Base-by-base conservation (phyloP, 129 eudicot species). In the Helianthus tuberosus region DNA sequence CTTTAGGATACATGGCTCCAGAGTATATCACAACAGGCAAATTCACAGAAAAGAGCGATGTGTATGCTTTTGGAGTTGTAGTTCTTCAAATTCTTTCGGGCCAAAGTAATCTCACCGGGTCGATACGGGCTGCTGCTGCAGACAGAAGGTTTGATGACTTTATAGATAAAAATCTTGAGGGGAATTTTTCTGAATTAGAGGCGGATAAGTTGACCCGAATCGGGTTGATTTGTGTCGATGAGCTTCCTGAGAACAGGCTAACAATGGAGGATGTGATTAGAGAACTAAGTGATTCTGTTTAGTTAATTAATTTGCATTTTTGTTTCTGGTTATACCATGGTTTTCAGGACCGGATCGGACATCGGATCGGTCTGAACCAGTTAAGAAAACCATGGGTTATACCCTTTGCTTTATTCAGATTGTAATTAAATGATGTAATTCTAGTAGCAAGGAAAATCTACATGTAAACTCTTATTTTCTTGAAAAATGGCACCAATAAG, bases 1-100 rank as follows among this genome's bases (percentile, higher is more conserved):
- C 98, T 3, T 59, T 93, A 69, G 98, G 98, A 14, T 93, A 88
- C 84, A 82, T 93, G 92, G 98, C 98, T n/a, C 98, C 98, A 0
- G 98, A 93, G 74, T 93, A 93, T 77, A 81, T 93, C 2, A 89
- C 97, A 66, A 93, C 98, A 0, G 98, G 98, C 0, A 85, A 89
- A n/a, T 93, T 90, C 75, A 93, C 97, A 3, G 96, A 93, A 63
- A 89, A 89, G 85, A 93, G 98, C 41, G 98, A 93, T 38, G 96
- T 90, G 1, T 93, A 93, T 47, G 96, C 98, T 20, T 93, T 85
- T 64, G 98, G 98, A 39, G 96, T 93, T 1, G 88, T 90, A 39
- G 77, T 93, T 59, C 88, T 93, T 41, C 98, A 93, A 48, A 74
- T 93, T 29, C 84, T 93, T 3, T 90, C 91, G 1, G 98, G 98